These are phyloP conservation scores for Apiospora aurea DNA, from an alignment of 2,329 filamentous ascomycete species.

Conservation along the genomic window DNA sequence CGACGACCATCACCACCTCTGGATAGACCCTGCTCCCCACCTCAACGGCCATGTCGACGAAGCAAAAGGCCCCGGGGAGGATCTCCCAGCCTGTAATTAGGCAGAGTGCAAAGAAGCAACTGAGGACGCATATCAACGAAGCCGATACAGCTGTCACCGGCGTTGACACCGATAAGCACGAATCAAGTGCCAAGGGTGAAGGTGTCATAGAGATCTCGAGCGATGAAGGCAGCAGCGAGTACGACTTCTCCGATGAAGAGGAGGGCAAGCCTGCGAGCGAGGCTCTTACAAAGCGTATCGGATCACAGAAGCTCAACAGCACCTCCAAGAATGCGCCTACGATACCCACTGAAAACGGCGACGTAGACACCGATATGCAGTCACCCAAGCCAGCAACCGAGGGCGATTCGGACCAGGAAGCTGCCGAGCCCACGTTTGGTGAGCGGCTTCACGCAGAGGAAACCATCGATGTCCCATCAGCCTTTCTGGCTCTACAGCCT, in stretches of 20 bases:
- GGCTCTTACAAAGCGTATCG: constrained; percentile 20
- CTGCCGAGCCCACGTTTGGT: constrained; percentile 76
- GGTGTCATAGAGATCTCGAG: constrained; percentile 66
- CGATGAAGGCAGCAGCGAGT: constrained; percentile 56
- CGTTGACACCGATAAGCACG: constrained; percentile 47
- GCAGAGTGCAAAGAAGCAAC: constrained; percentile 57
- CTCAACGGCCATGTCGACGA: constrained; percentile 60
- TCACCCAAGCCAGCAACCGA: constrained; percentile 40
- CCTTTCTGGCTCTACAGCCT: constrained; percentile 55
- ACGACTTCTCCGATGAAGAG: constrained; percentile 54
- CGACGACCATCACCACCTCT: not conserved
- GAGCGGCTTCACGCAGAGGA: constrained; percentile 80
- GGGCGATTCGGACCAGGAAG: constrained; percentile 55
- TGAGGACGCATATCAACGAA: constrained; percentile 63
- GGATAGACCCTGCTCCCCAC: not conserved
- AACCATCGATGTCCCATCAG: constrained; percentile 76
- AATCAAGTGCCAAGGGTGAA: constrained; percentile 38
- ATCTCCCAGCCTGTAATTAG: constrained; percentile 63
- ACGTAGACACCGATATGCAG: constrained; percentile 40
- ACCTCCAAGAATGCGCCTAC: constrained; percentile 31
- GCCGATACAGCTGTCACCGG: constrained; percentile 61
- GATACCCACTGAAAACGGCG: constrained; percentile 37
- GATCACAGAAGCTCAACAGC: constrained; percentile 27
- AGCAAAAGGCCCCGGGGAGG: constrained; percentile 65
- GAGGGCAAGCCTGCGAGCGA: constrained; percentile 36